These are phyloP conservation scores for Suhomyces ambrosiae DNA, from an alignment of 1,139 yeast species.

Conservation along the genomic window DNA sequence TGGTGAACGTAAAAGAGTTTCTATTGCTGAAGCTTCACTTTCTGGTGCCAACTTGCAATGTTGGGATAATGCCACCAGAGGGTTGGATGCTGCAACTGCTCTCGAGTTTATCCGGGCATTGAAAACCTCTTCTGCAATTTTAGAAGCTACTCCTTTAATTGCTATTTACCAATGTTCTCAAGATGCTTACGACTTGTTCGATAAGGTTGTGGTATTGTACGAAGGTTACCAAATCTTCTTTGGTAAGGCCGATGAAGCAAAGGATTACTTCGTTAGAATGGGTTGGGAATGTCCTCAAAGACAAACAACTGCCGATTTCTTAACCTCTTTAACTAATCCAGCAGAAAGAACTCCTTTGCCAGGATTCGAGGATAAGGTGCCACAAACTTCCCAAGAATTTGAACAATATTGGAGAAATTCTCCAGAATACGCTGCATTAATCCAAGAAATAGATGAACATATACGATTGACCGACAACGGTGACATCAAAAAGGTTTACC, in stretches of 20 bases:
- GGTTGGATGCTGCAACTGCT: constrained; percentile 30
- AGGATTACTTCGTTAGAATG: constrained; percentile 25
- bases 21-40: constrained; percentile 26
- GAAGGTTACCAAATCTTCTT: constrained; percentile 31
- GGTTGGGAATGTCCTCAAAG: constrained; percentile 50
- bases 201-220: constrained; percentile 28
- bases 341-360: constrained; percentile 45
- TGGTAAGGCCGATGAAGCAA: constrained; percentile 25
- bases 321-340: constrained; percentile 62
- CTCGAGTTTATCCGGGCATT: constrained; percentile 31
- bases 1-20: constrained; percentile 29
- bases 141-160: constrained; percentile 29
- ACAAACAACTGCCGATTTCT: constrained; percentile 60
- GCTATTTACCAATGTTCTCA: constrained; percentile 34
- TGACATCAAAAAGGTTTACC: constrained; percentile 31
- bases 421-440: constrained; percentile 43
- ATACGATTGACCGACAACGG: constrained; percentile 21
- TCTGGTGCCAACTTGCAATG: constrained; percentile 25
- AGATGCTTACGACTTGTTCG: constrained; percentile 31
- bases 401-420: constrained; percentile 67
- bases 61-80: constrained; percentile 31
- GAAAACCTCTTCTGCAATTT: constrained; percentile 27
- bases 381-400: constrained; percentile 70
- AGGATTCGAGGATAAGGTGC: constrained; percentile 64
- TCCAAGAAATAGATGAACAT: constrained; percentile 36